Evolutionary conservation across 1,284 basidiomycete species (phyloP).

Genomic region (Sporisorium graminicola): DNA sequence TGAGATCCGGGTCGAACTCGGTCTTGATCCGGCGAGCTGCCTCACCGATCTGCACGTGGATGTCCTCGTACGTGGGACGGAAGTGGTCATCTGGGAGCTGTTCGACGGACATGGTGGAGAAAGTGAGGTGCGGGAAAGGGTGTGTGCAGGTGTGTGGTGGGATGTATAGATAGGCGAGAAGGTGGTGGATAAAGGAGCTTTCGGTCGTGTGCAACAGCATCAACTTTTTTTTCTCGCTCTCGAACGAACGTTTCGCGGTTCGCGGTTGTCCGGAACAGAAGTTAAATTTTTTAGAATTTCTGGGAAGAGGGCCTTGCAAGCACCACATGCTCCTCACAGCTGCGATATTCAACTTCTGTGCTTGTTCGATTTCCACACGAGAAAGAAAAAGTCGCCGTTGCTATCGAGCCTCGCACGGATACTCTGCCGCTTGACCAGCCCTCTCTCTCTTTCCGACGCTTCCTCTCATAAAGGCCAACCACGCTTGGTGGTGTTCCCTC

Average conservation of each 20-base stretch:
- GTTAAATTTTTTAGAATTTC: not conserved
- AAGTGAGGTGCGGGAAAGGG: not conserved
- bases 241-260: slow-evolving; percentile 2
- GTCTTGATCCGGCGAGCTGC: slow-evolving; percentile 60
- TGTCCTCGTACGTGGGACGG: slow-evolving; percentile 68
- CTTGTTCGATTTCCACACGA: not conserved
- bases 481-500: not conserved
- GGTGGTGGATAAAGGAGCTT: not conserved
- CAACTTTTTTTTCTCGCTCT: not conserved
- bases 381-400: slow-evolving; percentile 3
- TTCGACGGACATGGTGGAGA: slow-evolving; percentile 27
- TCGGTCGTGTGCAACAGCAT: slow-evolving; percentile 1
- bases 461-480: not conserved
- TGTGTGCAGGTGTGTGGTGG: not conserved
- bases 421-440: not conserved
- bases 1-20: slow-evolving; percentile 64
- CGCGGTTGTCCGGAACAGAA: not conserved
- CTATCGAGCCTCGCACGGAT: slow-evolving; percentile 6
- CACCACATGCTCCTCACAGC: not conserved
- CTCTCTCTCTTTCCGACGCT: not conserved
- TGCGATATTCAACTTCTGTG: not conserved
- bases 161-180: not conserved
- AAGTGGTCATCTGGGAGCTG: slow-evolving; percentile 67
- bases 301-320: not conserved
- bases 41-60: slow-evolving; percentile 64